phyloP scores from a whole-genome alignment of 1,139 yeast species.

The Yamadazyma pseudoaaseri region DNA sequence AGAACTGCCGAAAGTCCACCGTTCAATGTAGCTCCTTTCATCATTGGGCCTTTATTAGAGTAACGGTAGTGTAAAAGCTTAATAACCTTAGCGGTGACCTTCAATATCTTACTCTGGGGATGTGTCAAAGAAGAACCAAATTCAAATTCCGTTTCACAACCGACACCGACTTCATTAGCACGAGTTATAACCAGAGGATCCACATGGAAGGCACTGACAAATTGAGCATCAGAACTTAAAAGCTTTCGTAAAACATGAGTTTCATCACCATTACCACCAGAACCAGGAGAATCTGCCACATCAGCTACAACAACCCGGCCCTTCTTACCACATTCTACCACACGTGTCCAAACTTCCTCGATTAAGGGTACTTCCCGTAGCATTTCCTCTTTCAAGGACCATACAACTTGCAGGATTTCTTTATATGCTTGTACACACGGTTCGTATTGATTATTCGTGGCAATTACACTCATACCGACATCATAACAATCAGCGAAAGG shows the following conservation, averaged over 20 bases:
- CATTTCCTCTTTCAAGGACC: constrained; percentile 6
- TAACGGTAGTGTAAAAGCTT: no score
- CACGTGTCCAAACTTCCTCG: constrained; percentile 4
- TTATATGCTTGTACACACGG: constrained; percentile 8
- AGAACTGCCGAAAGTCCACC: no score
- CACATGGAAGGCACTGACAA: constrained; percentile 12
- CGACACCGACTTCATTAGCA: no score
- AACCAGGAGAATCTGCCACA: constrained; percentile 11
- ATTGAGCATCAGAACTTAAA: constrained; percentile 2
- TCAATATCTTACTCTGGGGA: no score
- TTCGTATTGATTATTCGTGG: no score
- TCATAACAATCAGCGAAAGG: no score
- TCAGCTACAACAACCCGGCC: constrained; percentile 11
- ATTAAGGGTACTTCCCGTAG: constrained; percentile 5
- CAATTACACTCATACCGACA: no score
- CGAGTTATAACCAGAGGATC: constrained; percentile 10
- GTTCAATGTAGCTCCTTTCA: no score
- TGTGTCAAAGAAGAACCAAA: no score
- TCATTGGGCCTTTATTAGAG: no score
- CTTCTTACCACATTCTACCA: constrained; percentile 3
- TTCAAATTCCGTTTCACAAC: no score
- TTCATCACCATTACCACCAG: constrained; percentile 12
- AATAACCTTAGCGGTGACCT: no score
- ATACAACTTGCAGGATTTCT: constrained; percentile 6
- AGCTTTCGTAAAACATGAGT: constrained; percentile 7